Evolutionary conservation across 371 early-diverging fungal genomes (phyloP), one percentile per base, ranked within the genome.

Genomic region (Mortierella sp.): DNA sequence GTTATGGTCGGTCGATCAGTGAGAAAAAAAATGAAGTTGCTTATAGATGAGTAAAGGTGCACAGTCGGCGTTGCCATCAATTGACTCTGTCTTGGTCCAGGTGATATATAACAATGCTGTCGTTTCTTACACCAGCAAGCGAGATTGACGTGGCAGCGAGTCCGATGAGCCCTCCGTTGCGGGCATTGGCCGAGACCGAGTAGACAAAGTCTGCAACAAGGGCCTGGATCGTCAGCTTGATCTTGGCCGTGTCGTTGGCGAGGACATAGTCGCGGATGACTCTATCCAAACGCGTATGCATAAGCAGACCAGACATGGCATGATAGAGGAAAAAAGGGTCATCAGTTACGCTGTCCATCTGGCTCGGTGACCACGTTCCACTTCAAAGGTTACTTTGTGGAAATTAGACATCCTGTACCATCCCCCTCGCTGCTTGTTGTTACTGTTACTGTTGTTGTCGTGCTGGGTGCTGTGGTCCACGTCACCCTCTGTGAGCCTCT

Each of bases 131-230:
- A 44, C 90, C 86, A 40, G 94, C 97, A 5, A 97, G 87, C 0
- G 97, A 97, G 70, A 97, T 96, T 6, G 96, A 92, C 14, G 93
- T 92, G 0, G 95, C 95, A 0, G 97, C 98, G 63, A 98, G 87
- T 6, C 94, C 96, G 69, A 97, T 97, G 9, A 97, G 86, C 0
- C 98, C 98, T 64, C 98, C 98, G 81, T 96, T 96, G 0, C 97
- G 92, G 8, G 95, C 89, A 79, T 96, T 92, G 34, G 96, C 90
- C 24, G 90, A 86, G 39, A 91, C 88, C 0, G 97, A 95, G 75
- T 94, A 94, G 2, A 94, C 94, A 86, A 93, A 97, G 65, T 97
- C 97, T 39, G 91, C 86, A 10, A 94, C 91, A 22, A 98, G 89
- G 50, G 90, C 89, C 40, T 89, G 88, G 41, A 97, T 90, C 40